Percentiles rank a stretch among this genome's conserved stretches.
These are phyloP conservation scores for Apiospora aurea DNA, from an alignment of 2,329 filamentous ascomycete species.

Conservation along the genomic window DNA sequence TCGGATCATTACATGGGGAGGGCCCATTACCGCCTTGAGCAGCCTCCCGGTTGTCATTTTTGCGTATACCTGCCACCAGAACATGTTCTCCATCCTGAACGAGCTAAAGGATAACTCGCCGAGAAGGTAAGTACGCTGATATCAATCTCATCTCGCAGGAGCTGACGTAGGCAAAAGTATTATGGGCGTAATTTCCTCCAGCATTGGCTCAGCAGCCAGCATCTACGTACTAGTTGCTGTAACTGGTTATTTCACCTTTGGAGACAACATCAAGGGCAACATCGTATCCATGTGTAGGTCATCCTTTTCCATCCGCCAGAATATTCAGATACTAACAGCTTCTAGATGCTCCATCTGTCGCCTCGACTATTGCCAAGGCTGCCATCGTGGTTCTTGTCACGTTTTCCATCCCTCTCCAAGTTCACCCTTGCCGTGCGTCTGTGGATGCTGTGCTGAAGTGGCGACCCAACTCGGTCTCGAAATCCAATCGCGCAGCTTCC, in stretches of 20 bases:
- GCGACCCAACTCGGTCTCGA: conserved; percentile 67
- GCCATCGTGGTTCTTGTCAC: conserved; percentile 96
- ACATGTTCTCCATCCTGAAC: conserved; percentile 99
- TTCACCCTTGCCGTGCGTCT: conserved; percentile 95
- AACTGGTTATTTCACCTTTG: conserved; percentile 95
- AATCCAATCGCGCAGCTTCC: conserved; percentile 49
- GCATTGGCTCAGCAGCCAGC: conserved; percentile 85
- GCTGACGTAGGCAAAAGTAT: conserved; percentile 60
- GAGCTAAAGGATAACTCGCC: conserved; percentile 89
- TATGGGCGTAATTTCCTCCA: conserved; percentile 78
- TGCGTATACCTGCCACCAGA: conserved; percentile 99
- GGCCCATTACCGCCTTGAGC: conserved; percentile 79
- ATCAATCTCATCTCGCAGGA: not conserved
- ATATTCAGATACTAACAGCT: conserved; percentile 18
- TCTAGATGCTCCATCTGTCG: conserved; percentile 72
- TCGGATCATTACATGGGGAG: conserved; percentile 78
- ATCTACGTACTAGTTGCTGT: conserved; percentile 93
- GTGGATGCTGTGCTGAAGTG: conserved; percentile 94
- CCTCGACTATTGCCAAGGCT: conserved; percentile 90
- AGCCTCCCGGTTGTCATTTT: conserved; percentile 96
- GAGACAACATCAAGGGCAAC: conserved; percentile 87
- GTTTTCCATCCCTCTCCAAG: conserved; percentile 94
- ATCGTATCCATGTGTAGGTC: conserved; percentile 89
- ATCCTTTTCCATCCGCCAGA: not conserved
- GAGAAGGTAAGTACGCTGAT: conserved; percentile 43